Evolutionary conservation across 1,284 basidiomycete genomes (phyloP).

Genomic region (Irpex sp.): DNA sequence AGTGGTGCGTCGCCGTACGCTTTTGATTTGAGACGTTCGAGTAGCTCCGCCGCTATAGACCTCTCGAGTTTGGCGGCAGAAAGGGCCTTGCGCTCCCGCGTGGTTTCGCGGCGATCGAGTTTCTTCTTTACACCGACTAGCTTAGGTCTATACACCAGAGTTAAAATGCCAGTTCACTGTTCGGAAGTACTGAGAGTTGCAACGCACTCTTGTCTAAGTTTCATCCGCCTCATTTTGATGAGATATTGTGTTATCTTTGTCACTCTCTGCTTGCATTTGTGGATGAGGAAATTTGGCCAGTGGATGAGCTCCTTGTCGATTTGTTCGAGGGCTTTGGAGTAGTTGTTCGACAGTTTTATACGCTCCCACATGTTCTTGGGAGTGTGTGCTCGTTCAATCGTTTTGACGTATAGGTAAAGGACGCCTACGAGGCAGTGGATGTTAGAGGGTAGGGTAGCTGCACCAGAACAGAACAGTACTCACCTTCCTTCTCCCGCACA

Average conservation of each 20-base stretch:
- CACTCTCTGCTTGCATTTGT: constrained; percentile 98
- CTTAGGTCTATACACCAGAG: constrained; percentile 63
- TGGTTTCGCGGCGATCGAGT: constrained; percentile 90
- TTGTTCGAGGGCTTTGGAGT: constrained; percentile 91
- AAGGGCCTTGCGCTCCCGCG: constrained; percentile 93
- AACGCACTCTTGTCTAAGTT: constrained; percentile 85
- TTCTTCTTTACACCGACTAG: constrained; percentile 97
- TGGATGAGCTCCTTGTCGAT: constrained; percentile 94
- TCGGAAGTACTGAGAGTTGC: constrained; percentile 1
- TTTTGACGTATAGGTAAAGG: constrained; percentile 97
- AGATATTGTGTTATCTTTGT: constrained; percentile 99
- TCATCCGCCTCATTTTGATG: constrained; percentile 94
- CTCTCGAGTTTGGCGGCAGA: constrained; percentile 93
- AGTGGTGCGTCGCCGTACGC: constrained; percentile 97
- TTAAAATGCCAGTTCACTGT: background rate
- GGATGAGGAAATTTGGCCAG: constrained; percentile 97
- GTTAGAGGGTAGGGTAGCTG: background rate
- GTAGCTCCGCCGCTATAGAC: constrained; percentile 93
- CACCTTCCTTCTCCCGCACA: constrained; percentile 92
- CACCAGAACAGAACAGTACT: constrained; percentile 19
- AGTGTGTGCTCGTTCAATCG: constrained; percentile 94
- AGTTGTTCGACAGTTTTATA: constrained; percentile 91
- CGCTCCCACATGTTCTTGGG: constrained; percentile 98
- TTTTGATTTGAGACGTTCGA: constrained; percentile 93
- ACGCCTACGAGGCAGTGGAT: constrained; percentile 49